phyloP scores from a whole-genome alignment of 1,284 basidiomycete species.

The Mycena citricolor region DNA sequence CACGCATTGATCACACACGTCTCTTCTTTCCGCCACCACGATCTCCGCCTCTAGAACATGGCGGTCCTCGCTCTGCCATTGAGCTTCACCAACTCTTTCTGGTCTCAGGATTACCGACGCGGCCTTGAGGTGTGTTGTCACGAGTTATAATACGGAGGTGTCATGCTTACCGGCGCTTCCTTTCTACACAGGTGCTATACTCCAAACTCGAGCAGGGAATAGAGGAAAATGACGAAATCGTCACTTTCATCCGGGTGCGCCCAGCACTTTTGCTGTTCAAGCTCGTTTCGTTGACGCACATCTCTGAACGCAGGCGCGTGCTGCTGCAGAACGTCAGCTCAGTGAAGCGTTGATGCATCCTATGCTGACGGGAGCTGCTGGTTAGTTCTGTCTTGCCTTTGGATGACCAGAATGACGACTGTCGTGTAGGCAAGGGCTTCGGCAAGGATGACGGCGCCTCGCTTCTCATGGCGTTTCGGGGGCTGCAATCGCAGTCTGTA shows the following conservation, averaged over 20 bases:
- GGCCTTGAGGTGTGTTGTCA: conserved; percentile 76
- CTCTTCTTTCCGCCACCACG: conserved; percentile 1
- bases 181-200: conserved; percentile 8
- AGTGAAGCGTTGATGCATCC: conserved; percentile 58
- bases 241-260: conserved; percentile 77
- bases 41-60: conserved; percentile 44
- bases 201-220: conserved; percentile 50
- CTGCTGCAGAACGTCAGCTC: conserved; percentile 59
- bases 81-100: conserved; percentile 87
- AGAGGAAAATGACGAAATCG: conserved; percentile 78
- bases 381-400: conserved; percentile 36
- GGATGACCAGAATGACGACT: conserved; percentile 9
- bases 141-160: conserved; percentile 65
- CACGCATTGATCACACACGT: background rate
- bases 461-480: conserved; percentile 73
- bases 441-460: conserved; percentile 77
- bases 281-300: conserved; percentile 17
- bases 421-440: conserved; percentile 58
- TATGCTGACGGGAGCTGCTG: conserved; percentile 46
- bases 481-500: conserved; percentile 68
- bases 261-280: conserved; percentile 1
- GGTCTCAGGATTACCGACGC: conserved; percentile 84
- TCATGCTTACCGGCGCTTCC: conserved; percentile 1
- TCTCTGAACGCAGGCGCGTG: conserved; percentile 65
- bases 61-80: conserved; percentile 83